Base-by-base conservation (phyloP, 257 asterid genomes). In the Nicotiana tomentosiformis region DNA sequence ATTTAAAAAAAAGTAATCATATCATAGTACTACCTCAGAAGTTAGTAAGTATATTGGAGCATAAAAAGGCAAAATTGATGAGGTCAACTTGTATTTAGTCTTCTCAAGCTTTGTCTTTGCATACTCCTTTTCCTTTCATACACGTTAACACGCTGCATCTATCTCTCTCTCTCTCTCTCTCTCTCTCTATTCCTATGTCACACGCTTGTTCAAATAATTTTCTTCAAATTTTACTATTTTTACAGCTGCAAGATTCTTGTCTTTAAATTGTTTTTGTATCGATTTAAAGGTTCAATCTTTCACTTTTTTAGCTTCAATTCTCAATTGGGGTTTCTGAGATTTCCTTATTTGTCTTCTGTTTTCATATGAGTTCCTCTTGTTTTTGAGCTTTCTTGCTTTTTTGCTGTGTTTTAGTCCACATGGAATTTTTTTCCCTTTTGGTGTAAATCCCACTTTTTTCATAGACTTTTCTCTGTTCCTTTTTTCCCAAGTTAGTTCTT, bases 141-240 rank as follows among this genome's bases (percentile, higher is more conserved):
- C 82, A 79, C 86, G 86, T 70, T 85, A 82, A 57, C 80, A 17
- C 64, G 78, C n/a, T 43, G 29, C 0, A 49, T 68, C 37, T 29
- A 1, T 29, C 14, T 39, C 12, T 20, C 26, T 23, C 26, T 23
- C 26, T 23, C 26, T 23, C 26, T n/a, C 3, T 57, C 2, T 12
- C n/a, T 11, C 11, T 70, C 18, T n/a, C 10, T 68, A 1, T 51
- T 61, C 82, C 61, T 37, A 2, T 17, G 5, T 43, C 17, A 20
- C 53, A 57, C 14, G 15, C 10, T 39, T 69, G 30, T 39, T 18
- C 1, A 46, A 60, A 35, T 35, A 43, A 35, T 20, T 77, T 68
- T 61, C 57, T 39, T 30, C 23, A 26, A 15, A 11, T 67, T 69
- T 79, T 43, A 84, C 84, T 14, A n/a, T 15, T 3, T 7, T 5